Base-by-base conservation (phyloP, 2,329 filamentous ascomycete genomes). In the Exophiala sp. region DNA sequence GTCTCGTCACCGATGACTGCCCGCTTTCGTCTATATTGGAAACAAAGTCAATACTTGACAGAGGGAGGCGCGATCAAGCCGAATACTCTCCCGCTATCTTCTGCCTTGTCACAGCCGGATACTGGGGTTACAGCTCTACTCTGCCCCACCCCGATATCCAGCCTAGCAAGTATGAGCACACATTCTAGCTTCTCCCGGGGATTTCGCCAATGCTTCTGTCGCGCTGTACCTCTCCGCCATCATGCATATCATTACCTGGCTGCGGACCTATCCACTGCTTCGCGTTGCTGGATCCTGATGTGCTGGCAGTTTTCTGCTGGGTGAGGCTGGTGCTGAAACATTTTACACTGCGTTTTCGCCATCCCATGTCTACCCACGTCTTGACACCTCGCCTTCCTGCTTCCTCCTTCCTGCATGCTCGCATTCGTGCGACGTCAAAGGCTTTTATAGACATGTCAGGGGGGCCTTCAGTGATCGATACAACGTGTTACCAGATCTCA, bases 401-500 rank as follows among this genome's bases (percentile, higher is more conserved):
- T 32, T 52, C 37, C 50, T 38, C 32, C 42, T 52, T 48, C 50
- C 38, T 52, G 50, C 50, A 46, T 48, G 22, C 43, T 53, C 43
- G 39, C 44, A 35, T 41, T 39, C 48, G 54, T 57, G 43, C 45
- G 27, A 57, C 54, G 42, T 52, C 22, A 32, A 27, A 27, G 39
- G 22, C 38, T 41, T 56, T 48, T 50, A 50, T 51, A 57, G 51
- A 57, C 48, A 57, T 50, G 51, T 43, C 45, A 57, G 51, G 51
- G 51, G 51, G 45, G 45, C 50, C 48, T 46, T 47, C 43, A 29
- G 18, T 44, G 38, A 50, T 54, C 51, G 48, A 34, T 50, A 47
- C 50, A 46, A 47, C 51, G 54, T 57, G 50, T 54, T 51, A 54
- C 54, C 46, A 57, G 54, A 57, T 57, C 54, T 52, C 52, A 49